phyloP scores from a whole-genome alignment of 2,329 filamentous ascomycete species.

The Clarireedia hainanense region DNA sequence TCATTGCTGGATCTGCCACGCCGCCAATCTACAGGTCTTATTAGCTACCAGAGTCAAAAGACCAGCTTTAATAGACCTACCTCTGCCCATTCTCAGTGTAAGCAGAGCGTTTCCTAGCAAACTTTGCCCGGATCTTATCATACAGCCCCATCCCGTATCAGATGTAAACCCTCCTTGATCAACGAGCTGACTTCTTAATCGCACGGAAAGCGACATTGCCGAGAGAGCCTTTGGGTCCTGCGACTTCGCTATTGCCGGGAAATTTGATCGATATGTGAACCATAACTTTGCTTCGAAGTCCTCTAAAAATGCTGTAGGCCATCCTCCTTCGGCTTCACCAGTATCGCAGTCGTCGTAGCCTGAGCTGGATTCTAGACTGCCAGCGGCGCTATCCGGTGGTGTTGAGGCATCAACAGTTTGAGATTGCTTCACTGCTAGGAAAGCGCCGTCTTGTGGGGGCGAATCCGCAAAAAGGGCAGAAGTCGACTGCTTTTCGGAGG shows the following conservation, averaged over 20 bases:
- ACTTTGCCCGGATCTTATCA: constrained; percentile 95
- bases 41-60: constrained; percentile 1
- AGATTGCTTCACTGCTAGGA: constrained; percentile 1
- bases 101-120: constrained; percentile 80
- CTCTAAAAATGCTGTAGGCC: constrained; percentile 78
- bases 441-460: constrained; percentile 12
- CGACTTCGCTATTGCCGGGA: constrained; percentile 73
- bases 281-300: constrained; percentile 92
- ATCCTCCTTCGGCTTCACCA: constrained; percentile 41
- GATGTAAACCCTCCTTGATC: constrained; percentile 81
- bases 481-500: constrained; percentile 9
- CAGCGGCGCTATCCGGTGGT: constrained; percentile 27
- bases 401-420: constrained; percentile 17
- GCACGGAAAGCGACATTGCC: constrained; percentile 74
- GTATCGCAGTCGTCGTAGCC: constrained; percentile 20
- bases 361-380: constrained; percentile 24
- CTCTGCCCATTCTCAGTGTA: constrained; percentile 67
- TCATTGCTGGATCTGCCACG: constrained; percentile 47
- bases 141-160: constrained; percentile 96
- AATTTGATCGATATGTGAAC: constrained; percentile 93
- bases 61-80: constrained; percentile 36
- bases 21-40: constrained; percentile 59
- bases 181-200: constrained; percentile 70
- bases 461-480: constrained; percentile 8
- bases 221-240: constrained; percentile 62